Evolutionary conservation across 179 eudicot genomes (phyloP).

Genomic region (Corrigiola litoralis): DNA sequence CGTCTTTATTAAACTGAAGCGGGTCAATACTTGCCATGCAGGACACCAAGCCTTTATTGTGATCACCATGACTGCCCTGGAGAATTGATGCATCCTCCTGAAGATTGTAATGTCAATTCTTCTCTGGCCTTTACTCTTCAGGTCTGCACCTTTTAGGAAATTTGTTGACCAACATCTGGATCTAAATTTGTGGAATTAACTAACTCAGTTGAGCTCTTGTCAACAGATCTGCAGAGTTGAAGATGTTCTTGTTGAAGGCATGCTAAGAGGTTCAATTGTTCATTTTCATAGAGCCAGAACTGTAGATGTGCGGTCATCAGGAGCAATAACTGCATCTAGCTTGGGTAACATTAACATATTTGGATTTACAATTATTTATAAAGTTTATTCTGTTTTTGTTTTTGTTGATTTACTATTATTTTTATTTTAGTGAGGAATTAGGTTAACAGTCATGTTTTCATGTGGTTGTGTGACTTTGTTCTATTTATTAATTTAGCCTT

Average conservation of each 20-base stretch:
- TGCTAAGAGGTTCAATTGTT: conserved; percentile 77
- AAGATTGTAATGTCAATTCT: conserved; percentile 92
- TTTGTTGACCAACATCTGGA: background rate
- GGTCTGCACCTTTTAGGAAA: conserved; percentile 35
- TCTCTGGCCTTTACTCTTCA: conserved; percentile 87
- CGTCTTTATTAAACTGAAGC: background rate
- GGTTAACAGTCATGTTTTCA: background rate
- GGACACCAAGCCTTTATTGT: conserved; percentile 75
- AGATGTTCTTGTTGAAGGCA: conserved; percentile 70
- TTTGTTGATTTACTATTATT: background rate
- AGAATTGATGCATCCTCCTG: conserved; percentile 91
- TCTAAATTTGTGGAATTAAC: background rate
- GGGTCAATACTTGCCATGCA: conserved; percentile 20
- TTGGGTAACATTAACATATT: too few relatives aligned
- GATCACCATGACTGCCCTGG: conserved; percentile 67
- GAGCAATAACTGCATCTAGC: conserved; percentile 78
- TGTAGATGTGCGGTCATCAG: conserved; percentile 52
- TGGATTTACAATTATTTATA: too few relatives aligned
- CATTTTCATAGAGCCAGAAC: conserved; percentile 93
- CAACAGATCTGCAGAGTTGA: conserved; percentile 90
- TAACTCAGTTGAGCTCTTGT: conserved; percentile 9
- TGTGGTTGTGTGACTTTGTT: background rate
- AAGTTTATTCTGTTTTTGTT: too few relatives aligned
- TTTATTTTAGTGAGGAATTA: background rate
- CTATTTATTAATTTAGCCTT: too few relatives aligned